These are phyloP conservation scores for Pyrenochaeta sp. DNA, from an alignment of 2,329 filamentous ascomycete genomes.

Conservation along the genomic window DNA sequence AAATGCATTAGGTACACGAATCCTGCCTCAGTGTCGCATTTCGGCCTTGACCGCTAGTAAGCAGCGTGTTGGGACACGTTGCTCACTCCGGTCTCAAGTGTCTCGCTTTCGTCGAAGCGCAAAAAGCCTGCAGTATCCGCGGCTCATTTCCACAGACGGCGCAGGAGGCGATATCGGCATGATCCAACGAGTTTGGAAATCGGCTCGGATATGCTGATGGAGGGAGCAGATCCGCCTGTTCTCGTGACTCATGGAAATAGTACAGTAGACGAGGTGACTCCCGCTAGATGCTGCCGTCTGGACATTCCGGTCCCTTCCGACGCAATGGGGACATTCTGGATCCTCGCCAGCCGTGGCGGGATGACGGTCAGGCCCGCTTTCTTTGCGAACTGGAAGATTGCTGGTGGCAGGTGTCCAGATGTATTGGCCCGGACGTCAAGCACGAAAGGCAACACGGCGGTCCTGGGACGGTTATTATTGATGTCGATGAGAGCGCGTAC, in stretches of 20 bases:
- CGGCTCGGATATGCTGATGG: slow-evolving; percentile 8
- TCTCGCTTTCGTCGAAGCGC: not conserved
- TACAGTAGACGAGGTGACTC: slow-evolving; percentile 27
- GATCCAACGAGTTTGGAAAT: not conserved
- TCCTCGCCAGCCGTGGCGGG: slow-evolving; percentile 23
- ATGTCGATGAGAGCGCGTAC: slow-evolving; percentile 31
- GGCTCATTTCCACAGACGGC: not conserved
- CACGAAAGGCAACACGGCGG: not conserved
- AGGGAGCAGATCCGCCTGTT: slow-evolving; percentile 34
- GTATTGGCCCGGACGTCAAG: slow-evolving; percentile 5
- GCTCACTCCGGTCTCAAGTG: slow-evolving; percentile 11
- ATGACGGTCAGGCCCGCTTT: slow-evolving; percentile 15
- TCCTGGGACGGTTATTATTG: slow-evolving; percentile 10
- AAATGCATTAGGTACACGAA: slow-evolving; percentile 29
- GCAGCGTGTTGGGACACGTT: slow-evolving; percentile 16
- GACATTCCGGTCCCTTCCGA: slow-evolving; percentile 43
- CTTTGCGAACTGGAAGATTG: not conserved
- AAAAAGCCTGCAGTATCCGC: not conserved
- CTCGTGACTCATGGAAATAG: slow-evolving; percentile 49
- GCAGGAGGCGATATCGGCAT: slow-evolving; percentile 1
- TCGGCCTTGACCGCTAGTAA: slow-evolving; percentile 14
- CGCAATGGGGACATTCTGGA: slow-evolving; percentile 13
- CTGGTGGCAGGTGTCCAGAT: slow-evolving; percentile 11
- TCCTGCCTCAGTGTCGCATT: slow-evolving; percentile 1
- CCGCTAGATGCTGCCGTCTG: slow-evolving; percentile 17